Percentiles rank a stretch among this genome's conserved stretches.
Evolutionary conservation across 2,329 filamentous ascomycete species (phyloP).

Genomic region (Trichoderma breve): DNA sequence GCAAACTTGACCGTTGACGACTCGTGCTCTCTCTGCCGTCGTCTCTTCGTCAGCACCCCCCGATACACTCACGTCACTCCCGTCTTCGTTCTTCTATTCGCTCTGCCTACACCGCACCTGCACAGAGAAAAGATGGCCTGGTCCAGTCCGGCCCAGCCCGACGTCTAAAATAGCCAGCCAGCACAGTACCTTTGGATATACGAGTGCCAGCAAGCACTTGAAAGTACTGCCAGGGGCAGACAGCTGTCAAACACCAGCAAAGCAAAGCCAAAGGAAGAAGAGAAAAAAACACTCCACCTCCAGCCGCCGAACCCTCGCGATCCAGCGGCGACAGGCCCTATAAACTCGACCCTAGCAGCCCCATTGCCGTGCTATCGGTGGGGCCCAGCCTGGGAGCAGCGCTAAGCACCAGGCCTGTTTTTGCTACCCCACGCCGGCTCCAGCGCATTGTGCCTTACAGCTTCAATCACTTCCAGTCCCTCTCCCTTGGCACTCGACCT

Average conservation of each 20-base stretch:
- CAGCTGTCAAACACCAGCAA: slow-evolving; percentile 11
- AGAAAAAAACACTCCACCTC: not conserved
- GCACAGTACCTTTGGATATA: slow-evolving; percentile 1
- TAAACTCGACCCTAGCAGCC: slow-evolving; percentile 14
- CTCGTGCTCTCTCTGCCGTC: not conserved
- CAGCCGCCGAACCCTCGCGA: slow-evolving; percentile 11
- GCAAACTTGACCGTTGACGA: not conserved
- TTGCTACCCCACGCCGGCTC: slow-evolving; percentile 20
- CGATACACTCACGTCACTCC: not conserved
- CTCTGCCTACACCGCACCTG: slow-evolving; percentile 1
- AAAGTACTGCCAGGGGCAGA: slow-evolving; percentile 4
- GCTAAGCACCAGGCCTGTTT: slow-evolving; percentile 16
- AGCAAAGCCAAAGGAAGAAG: not conserved
- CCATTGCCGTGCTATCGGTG: slow-evolving; percentile 17
- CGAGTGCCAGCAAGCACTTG: slow-evolving; percentile 1
- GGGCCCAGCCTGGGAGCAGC: slow-evolving; percentile 16
- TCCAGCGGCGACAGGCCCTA: slow-evolving; percentile 9
- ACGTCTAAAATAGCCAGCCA: slow-evolving; percentile 14
- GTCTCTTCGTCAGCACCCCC: not conserved
- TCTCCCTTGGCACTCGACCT: not conserved
- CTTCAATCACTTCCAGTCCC: not conserved
- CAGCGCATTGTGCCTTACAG: slow-evolving; percentile 21
- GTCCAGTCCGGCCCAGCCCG: slow-evolving; percentile 16
- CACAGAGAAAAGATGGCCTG: not conserved
- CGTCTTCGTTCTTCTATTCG: not conserved